A percentile compares a stretch with the other conserved stretches of the same genome.
These are phyloP conservation scores for Henningerozyma blattae DNA, from an alignment of 805 yeast genomes.

Conservation along the genomic window DNA sequence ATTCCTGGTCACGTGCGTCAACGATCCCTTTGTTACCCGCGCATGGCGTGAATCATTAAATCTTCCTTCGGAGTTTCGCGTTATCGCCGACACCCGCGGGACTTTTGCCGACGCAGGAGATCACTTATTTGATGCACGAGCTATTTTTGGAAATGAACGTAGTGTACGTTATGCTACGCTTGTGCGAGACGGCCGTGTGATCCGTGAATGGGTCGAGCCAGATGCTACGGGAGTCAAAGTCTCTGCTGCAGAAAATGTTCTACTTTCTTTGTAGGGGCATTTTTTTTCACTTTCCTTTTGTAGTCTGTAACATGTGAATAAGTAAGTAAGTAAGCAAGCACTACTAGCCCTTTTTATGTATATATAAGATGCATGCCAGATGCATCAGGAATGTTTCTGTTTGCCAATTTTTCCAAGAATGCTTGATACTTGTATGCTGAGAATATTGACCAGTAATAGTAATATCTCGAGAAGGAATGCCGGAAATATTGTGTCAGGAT, in stretches of 20 bases:
- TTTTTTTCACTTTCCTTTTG: too few species aligned
- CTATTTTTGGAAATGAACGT: slow-evolving; percentile 66
- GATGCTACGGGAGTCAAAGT: slow-evolving; percentile 61
- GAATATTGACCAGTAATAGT: too few species aligned
- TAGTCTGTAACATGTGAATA: too few species aligned
- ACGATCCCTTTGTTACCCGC: slow-evolving; percentile 75
- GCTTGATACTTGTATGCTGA: too few species aligned
- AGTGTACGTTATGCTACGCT: slow-evolving; percentile 65
- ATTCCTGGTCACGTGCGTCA: slow-evolving; percentile 63
- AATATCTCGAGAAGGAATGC: too few species aligned
- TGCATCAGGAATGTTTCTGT: too few species aligned
- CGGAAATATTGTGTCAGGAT: too few species aligned
- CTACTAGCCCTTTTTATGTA: too few species aligned
- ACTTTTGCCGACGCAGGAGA: slow-evolving; percentile 57
- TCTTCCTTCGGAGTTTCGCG: slow-evolving; percentile 29
- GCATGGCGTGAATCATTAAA: slow-evolving; percentile 57
- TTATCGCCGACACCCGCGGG: slow-evolving; percentile 74
- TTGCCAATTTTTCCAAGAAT: too few species aligned
- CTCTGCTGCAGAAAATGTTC: slow-evolving; percentile 29
- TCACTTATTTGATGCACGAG: slow-evolving; percentile 61
- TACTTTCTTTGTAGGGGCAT: too few species aligned
- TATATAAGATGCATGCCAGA: too few species aligned
- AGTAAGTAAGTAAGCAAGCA: too few species aligned
- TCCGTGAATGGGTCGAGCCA: slow-evolving; percentile 61
- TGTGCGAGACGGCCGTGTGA: slow-evolving; percentile 64